Percentiles rank a stretch among this genome's conserved stretches.
Conservation (phyloP, 176 grass and related monocot species). For the Otatea glauca region DNA sequence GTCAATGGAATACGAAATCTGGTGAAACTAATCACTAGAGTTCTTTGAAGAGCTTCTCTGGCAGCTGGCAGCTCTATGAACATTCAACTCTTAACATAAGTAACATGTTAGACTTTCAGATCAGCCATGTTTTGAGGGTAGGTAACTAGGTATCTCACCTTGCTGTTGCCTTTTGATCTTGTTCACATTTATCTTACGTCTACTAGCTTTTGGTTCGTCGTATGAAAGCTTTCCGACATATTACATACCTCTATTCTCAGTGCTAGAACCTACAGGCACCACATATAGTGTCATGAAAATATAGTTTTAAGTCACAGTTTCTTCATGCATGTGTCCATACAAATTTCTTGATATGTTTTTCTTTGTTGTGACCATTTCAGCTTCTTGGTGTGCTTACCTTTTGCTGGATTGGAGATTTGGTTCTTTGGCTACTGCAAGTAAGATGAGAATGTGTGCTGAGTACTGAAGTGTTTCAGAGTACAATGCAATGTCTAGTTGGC, state of each 20-base stretch:
- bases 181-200: slow-evolving; percentile 21
- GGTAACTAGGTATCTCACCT: slow-evolving; percentile 28
- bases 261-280: neutral
- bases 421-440: too few species aligned
- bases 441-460: too few species aligned
- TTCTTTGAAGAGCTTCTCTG: slow-evolving; percentile 11
- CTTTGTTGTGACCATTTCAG: too few species aligned
- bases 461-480: too few species aligned
- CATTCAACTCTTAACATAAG: neutral
- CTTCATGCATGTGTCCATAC: too few species aligned
- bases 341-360: too few species aligned
- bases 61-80: neutral
- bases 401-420: too few species aligned
- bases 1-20: neutral
- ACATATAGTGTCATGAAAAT: too few species aligned
- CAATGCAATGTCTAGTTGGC: too few species aligned
- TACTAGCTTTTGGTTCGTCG: neutral
- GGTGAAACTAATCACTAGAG: neutral
- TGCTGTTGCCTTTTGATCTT: neutral
- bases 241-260: slow-evolving; percentile 7
- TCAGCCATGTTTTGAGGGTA: slow-evolving; percentile 68
- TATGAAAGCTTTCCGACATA: neutral
- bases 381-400: too few species aligned
- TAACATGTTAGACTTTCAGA: slow-evolving; percentile 37
- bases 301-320: too few species aligned